Evolutionary conservation across 164 flowering plant species (phyloP), one percentile per base, ranked within the genome.

Genomic region (Buxus sempervirens): DNA sequence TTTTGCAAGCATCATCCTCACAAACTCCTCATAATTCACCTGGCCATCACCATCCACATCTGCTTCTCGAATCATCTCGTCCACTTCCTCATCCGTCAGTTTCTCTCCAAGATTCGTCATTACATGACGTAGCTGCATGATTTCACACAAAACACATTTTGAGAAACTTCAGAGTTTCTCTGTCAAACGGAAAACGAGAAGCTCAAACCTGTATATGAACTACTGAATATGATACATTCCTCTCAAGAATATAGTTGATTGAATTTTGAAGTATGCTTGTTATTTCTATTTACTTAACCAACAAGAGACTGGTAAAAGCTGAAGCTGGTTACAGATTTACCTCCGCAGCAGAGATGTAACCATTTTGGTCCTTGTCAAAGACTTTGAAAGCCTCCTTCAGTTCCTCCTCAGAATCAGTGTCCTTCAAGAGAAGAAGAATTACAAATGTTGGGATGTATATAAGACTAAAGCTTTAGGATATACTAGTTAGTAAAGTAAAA

Each of bases 31-130:
- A 7, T 32, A 32, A 7, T 32, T 32, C 5, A 32, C 38, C 7
- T 32, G 38, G 38, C 38, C 38, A 76, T 85, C 86, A 23, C 89
- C 88, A 42, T 85, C 86, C 58, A 78, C 77, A 72, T 85, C 88
- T 1, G 88, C 88, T 63, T 83, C 88, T 25, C 83, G 76, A 32
- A 85, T 83, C 88, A 85, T 85, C 77, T 85, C 86, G 32, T 85
- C 88, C 57, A 83, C 89, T 75, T 85, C 89, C 49, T 85, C 89
- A 58, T 85, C 89, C 10, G 85, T 85, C 72, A 85, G 42, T 64
- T 85, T 85, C 78, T 85, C 89, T 9, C 89, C 87, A n/a, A 85
- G 82, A 70, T 85, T 85, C n/a, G 85, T 82, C 89, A 85, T 85
- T 23, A 85, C 89, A 60, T 82, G 89, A 16, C 87, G 79, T 7